phyloP scores from a whole-genome alignment of 1,284 basidiomycete genomes.

The Ceratobasidium sp. region DNA sequence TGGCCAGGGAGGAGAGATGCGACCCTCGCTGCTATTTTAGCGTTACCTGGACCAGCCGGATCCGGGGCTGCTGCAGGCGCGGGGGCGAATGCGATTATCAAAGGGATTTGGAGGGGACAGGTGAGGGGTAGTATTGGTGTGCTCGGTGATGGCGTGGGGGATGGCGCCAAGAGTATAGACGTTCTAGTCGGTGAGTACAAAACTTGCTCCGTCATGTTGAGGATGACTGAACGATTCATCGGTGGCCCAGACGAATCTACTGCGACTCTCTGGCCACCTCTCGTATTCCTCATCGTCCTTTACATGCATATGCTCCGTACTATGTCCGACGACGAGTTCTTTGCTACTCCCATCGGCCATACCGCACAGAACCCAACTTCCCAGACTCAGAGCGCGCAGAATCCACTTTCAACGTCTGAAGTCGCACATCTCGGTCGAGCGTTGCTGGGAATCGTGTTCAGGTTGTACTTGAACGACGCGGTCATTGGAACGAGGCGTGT shows the following conservation, averaged over 20 bases:
- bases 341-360: constrained; percentile 61
- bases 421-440: constrained; percentile 35
- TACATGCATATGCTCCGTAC: constrained; percentile 90
- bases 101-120: constrained; percentile 79
- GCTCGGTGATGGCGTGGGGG: constrained; percentile 61
- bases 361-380: constrained; percentile 42
- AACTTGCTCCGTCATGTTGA: not conserved
- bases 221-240: not conserved
- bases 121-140: constrained; percentile 72
- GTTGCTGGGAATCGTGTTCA: constrained; percentile 82
- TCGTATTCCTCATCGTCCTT: constrained; percentile 86
- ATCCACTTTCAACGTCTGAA: constrained; percentile 68
- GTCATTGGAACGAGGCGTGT: constrained; percentile 52
- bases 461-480: constrained; percentile 80
- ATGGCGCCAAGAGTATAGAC: constrained; percentile 50
- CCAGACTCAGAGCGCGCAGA: constrained; percentile 60
- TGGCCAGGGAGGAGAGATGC: constrained; percentile 72
- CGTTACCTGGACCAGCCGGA: constrained; percentile 27
- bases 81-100: constrained; percentile 68
- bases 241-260: constrained; percentile 56
- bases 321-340: constrained; percentile 98
- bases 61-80: constrained; percentile 53
- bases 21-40: constrained; percentile 58
- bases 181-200: constrained; percentile 50
- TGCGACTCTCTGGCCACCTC: constrained; percentile 68